Evolutionary conservation across 768 basidiomycete species (phyloP).

Genomic region (Rhodotorula toruloides): DNA sequence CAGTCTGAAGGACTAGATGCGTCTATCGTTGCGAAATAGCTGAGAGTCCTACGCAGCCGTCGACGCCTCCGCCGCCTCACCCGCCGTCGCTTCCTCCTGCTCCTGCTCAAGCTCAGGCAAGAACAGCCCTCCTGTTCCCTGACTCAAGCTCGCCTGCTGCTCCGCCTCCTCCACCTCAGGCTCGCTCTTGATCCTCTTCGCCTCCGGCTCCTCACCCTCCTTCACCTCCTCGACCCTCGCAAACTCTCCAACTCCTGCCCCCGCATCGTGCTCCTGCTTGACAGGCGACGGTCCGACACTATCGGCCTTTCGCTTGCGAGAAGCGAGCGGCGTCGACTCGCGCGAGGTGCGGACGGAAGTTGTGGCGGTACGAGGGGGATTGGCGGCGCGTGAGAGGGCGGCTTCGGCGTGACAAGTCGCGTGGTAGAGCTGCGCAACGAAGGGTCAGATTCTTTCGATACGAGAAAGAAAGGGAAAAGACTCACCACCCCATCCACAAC

Average conservation of each 20-base stretch:
- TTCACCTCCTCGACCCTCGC: not conserved
- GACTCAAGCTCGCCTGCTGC: too few relatives aligned
- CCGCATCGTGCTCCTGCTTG: not conserved
- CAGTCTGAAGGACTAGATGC: too few relatives aligned
- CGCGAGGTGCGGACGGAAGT: not conserved
- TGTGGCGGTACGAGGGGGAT: not conserved
- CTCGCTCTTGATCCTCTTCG: conserved; percentile 21
- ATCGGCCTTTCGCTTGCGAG: conserved; percentile 11
- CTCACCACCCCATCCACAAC: conserved; percentile 62
- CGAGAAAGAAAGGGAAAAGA: not conserved
- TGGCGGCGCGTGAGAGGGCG: conserved; percentile 1
- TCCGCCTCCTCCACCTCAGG: not conserved
- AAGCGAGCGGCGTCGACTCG: conserved; percentile 11
- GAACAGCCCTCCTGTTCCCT: too few relatives aligned
- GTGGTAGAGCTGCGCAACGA: conserved; percentile 26
- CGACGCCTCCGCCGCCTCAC: too few relatives aligned
- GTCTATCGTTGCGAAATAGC: too few relatives aligned
- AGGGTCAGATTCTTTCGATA: too few relatives aligned
- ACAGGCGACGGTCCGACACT: not conserved
- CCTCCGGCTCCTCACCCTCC: not conserved
- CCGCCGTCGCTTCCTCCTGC: too few relatives aligned
- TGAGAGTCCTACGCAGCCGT: too few relatives aligned
- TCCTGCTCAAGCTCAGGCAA: too few relatives aligned
- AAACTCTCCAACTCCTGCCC: not conserved
- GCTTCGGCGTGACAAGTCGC: conserved; percentile 38